Percentiles rank a stretch among this genome's conserved stretches.
Evolutionary conservation across 2,329 filamentous ascomycete species (phyloP).

Genomic region (Lachnellula cervina): DNA sequence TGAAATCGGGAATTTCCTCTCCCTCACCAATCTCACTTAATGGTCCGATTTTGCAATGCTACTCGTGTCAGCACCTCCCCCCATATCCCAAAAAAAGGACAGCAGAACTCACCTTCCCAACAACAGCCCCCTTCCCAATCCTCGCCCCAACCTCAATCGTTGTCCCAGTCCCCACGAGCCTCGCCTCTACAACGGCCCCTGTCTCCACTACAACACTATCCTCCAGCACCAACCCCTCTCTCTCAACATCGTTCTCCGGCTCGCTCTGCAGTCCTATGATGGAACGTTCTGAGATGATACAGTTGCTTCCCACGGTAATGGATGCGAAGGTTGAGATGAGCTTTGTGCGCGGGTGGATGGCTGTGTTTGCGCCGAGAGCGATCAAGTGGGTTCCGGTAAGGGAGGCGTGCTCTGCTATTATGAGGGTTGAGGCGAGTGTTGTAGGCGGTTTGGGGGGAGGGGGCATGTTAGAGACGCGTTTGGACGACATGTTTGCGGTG

Average conservation of each 20-base stretch:
- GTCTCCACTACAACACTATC: conserved; percentile 62
- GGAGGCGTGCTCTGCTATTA: conserved; percentile 58
- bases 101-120: conserved; percentile 52
- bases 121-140: conserved; percentile 54
- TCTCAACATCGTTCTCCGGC: conserved; percentile 14
- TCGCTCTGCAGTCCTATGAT: conserved; percentile 46
- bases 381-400: conserved; percentile 72
- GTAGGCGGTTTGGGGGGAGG: conserved; percentile 55
- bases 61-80: conserved; percentile 19
- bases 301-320: conserved; percentile 74
- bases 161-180: conserved; percentile 39
- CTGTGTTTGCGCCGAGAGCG: conserved; percentile 68
- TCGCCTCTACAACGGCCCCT: conserved; percentile 40
- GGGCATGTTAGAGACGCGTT: conserved; percentile 44
- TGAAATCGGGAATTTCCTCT: conserved; percentile 58
- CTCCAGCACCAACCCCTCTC: conserved; percentile 43
- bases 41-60: conserved; percentile 68
- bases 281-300: conserved; percentile 71
- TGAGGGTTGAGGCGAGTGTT: conserved; percentile 54
- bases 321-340: conserved; percentile 75
- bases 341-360: conserved; percentile 81
- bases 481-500: conserved; percentile 14
- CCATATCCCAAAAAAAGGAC: background rate
- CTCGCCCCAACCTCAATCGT: conserved; percentile 54
- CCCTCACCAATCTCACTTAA: conserved; percentile 54